Base-by-base conservation (phyloP, 2,329 filamentous ascomycete species). In the Neodidymelliopsis sp. region DNA sequence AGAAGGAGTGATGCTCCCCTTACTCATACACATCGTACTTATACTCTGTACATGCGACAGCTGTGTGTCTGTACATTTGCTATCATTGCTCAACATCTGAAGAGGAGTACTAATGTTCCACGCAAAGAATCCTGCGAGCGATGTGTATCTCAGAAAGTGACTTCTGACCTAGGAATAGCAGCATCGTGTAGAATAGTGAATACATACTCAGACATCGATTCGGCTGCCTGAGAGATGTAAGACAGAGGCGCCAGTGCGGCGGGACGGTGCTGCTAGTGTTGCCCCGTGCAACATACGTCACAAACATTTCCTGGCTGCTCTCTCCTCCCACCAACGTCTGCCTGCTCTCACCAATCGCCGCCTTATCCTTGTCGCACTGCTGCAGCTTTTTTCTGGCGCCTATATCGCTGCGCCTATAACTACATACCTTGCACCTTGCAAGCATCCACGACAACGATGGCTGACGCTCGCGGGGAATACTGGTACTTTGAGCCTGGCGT, bases 401-500 rank as follows among this genome's bases (percentile, higher is more conserved):
- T 24, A 24, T 29, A 31, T 5, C 27, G 36, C 35, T 40, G 19
- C 12, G 30, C 22, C 15, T 39, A 16, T 42, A 20, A 15, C 15
- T 18, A 31, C 15, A 22, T 36, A n/a, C 27, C 37, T 41, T 40
- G 28, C 37, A 25, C 22, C n/a, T 15, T 18, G 15, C 22, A 7
- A 38, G n/a, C 22, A 33, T 27, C 33, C 12, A 13, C 28, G 6
- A 15, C 35, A 25, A 28, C 28, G 23, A 71, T 71, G 68, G 66
- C 68, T 23, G 66, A 70, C 46, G 62, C 65, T 38, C 66, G 67
- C 29, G 67, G 63, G 41, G 69, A 72, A 42, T 68, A 71, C 59
- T 70, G 67, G 66, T 99, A 97, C 71, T 86, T 97, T 23, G 85
- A 92, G 67, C 83, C 90, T 44, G 90, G 84, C 63, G 97, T 97